Evolutionary conservation across 2,329 filamentous ascomycete species (phyloP).

Genomic region (Clarireedia hainanense): DNA sequence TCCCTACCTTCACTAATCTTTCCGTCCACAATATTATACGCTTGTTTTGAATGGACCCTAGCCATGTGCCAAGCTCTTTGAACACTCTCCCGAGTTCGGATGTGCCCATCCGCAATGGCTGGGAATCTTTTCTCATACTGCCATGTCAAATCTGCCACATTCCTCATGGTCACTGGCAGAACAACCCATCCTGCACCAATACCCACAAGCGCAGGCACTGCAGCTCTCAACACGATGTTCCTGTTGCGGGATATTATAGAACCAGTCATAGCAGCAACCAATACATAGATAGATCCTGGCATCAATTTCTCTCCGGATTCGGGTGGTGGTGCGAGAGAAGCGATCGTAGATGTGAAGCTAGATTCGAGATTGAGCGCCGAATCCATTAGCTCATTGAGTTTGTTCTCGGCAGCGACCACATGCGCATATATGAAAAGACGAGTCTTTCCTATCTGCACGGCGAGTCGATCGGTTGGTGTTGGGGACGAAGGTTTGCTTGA

Average conservation of each 20-base stretch:
- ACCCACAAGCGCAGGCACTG: conserved; percentile 71
- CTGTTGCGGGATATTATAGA: conserved; percentile 85
- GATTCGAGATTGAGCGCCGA: conserved; percentile 77
- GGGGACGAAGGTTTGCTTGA: conserved; percentile 39
- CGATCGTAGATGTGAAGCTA: conserved; percentile 81
- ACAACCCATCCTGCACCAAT: conserved; percentile 77
- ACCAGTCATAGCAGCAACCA: conserved; percentile 91
- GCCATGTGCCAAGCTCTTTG: conserved; percentile 65
- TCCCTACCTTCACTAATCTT: conserved; percentile 71
- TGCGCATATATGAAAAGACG: conserved; percentile 75
- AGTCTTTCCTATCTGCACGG: conserved; percentile 69
- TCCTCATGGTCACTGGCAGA: conserved; percentile 82
- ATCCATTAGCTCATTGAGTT: conserved; percentile 75
- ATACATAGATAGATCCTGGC: conserved; percentile 83
- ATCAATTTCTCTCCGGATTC: conserved; percentile 83
- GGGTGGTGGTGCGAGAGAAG: conserved; percentile 76
- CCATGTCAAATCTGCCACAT: conserved; percentile 81
- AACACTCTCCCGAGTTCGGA: conserved; percentile 61
- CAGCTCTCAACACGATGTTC: conserved; percentile 71
- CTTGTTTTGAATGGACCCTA: conserved; percentile 64
- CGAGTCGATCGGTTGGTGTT: conserved; percentile 84
- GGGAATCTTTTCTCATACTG: conserved; percentile 88
- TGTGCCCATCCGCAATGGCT: conserved; percentile 71
- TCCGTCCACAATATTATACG: conserved; percentile 66
- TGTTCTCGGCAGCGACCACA: conserved; percentile 67